Conservation (phyloP, 2,329 filamentous ascomycete genomes). For the Aplosporella prunicola region DNA sequence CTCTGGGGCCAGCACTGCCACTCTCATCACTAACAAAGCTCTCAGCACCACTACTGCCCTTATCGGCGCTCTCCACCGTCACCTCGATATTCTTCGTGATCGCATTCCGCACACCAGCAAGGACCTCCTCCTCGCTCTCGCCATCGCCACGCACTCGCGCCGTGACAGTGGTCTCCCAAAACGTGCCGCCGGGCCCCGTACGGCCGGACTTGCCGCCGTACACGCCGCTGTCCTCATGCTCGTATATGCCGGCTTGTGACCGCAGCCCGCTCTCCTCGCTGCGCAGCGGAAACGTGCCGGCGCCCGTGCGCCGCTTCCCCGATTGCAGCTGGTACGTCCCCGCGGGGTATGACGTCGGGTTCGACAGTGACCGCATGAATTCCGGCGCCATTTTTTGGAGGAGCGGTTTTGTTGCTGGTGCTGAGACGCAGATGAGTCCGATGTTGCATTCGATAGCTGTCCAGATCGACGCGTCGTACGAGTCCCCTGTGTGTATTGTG, state of each 20-base stretch:
- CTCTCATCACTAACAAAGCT: no score
- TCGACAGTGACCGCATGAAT: neutral
- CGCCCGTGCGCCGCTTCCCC: neutral
- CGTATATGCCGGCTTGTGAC: neutral
- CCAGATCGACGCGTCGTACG: conserved; percentile 23
- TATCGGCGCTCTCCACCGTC: conserved; percentile 1
- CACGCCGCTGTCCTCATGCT: neutral
- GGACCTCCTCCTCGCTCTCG: no score
- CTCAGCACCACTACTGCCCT: no score
- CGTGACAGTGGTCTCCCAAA: neutral
- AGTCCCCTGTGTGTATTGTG: no score
- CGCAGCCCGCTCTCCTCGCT: neutral
- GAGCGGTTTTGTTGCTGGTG: conserved; percentile 17
- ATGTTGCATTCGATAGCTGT: conserved; percentile 26
- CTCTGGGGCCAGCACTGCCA: no score
- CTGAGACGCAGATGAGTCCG: conserved; percentile 29
- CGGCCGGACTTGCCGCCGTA: neutral
- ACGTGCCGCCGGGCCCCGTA: neutral
- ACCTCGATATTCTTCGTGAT: neutral
- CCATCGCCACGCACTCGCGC: neutral
- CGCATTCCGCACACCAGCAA: no score
- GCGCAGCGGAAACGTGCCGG: neutral
- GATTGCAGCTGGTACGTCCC: neutral
- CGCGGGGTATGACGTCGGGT: neutral
- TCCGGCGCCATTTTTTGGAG: conserved; percentile 3